Percentiles rank a stretch among this genome's conserved stretches.
phyloP scores from a whole-genome alignment of 805 yeast species.

The Novakomyces olei region DNA sequence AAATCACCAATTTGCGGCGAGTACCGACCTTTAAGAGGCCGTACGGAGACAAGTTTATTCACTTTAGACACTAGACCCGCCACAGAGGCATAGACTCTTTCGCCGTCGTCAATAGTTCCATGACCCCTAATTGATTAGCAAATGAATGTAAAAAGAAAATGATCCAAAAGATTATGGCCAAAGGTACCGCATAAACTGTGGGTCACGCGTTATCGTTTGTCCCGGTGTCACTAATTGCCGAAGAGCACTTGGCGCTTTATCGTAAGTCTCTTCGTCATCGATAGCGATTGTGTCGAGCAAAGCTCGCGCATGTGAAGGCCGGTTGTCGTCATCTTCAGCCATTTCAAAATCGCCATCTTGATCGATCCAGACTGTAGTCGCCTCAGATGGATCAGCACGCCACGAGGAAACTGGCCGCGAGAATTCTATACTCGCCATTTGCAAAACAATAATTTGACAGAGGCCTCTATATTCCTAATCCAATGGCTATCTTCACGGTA shows the following conservation, averaged over 20 bases:
- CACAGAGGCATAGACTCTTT: constrained; percentile 59
- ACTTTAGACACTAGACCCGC: constrained; percentile 79
- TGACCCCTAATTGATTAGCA: constrained; percentile 41
- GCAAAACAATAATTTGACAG: no score
- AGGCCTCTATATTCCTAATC: no score
- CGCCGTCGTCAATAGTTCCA: constrained; percentile 64
- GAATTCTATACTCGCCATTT: no score
- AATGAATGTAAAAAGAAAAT: not conserved
- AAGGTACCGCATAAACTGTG: constrained; percentile 3
- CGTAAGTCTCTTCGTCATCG: not conserved
- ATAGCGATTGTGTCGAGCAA: no score
- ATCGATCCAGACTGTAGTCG: no score
- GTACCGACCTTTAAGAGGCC: constrained; percentile 70
- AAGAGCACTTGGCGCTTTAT: not conserved
- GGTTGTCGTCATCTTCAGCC: no score
- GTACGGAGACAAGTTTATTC: constrained; percentile 64
- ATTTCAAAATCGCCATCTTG: no score
- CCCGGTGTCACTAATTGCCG: constrained; percentile 3
- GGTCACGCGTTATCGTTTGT: constrained; percentile 3
- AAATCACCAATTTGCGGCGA: constrained; percentile 93
- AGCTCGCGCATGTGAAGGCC: no score
- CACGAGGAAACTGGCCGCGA: no score
- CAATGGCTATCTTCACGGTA: no score
- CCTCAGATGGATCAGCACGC: no score
- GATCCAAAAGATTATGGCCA: not conserved